Evolutionary conservation across 257 asterid genomes (phyloP).

Genomic region (Echites panduratus): DNA sequence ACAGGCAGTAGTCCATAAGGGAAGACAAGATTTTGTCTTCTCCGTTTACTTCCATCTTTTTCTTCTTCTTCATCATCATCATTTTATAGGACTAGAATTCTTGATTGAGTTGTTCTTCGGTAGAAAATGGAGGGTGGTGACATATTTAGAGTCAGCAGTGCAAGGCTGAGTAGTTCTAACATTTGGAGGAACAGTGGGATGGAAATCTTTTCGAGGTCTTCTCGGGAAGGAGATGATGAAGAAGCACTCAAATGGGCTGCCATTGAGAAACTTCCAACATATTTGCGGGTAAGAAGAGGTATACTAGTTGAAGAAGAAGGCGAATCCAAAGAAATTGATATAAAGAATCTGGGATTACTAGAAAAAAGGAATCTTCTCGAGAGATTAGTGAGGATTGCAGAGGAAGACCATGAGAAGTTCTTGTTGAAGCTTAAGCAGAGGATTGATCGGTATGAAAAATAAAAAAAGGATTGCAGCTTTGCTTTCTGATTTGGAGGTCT

Average conservation of each 20-base stretch:
- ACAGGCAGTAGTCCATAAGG: background rate
- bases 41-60: background rate
- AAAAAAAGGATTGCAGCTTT: background rate
- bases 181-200: conserved; percentile 69
- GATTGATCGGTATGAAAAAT: conserved; percentile 47
- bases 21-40: background rate
- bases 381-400: conserved; percentile 56
- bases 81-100: background rate
- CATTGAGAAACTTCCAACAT: conserved; percentile 71
- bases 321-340: conserved; percentile 46
- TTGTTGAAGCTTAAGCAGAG: conserved; percentile 60
- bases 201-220: conserved; percentile 61
- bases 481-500: too few species aligned
- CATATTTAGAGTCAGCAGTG: conserved; percentile 42
- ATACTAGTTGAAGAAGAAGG: conserved; percentile 55
- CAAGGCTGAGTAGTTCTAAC: conserved; percentile 55
- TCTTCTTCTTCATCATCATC: background rate
- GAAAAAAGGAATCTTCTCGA: conserved; percentile 64
- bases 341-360: conserved; percentile 50
- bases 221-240: conserved; percentile 60
- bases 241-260: conserved; percentile 93
- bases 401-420: conserved; percentile 80
- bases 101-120: background rate
- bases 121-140: conserved; percentile 52
- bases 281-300: conserved; percentile 62